These are phyloP conservation scores for Lentinula edodes DNA, from an alignment of 768 basidiomycete genomes.

Conservation along the genomic window DNA sequence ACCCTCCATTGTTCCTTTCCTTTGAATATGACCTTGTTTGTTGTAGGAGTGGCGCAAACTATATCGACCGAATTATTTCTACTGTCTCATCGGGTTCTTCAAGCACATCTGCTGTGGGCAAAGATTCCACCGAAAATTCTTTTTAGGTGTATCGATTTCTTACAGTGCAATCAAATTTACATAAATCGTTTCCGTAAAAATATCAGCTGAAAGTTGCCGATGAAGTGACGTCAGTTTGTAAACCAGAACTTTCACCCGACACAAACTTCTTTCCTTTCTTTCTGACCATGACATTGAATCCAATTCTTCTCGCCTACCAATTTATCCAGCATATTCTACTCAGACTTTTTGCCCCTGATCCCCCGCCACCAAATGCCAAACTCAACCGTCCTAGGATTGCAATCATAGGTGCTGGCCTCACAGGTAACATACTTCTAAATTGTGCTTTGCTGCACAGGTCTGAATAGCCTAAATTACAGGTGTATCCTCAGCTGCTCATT, in stretches of 20 bases:
- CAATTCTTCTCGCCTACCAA: not conserved
- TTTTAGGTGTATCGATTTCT: constrained; percentile 42
- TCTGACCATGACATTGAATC: not conserved
- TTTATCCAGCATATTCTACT: not conserved
- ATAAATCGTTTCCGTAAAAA: not conserved
- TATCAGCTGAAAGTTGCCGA: not conserved
- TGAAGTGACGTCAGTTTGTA: not conserved
- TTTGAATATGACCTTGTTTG: not conserved
- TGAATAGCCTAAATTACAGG: not conserved
- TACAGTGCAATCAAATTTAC: not conserved
- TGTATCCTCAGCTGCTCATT: constrained; percentile 6
- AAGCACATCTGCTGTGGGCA: constrained; percentile 76
- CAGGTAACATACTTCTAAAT: not conserved
- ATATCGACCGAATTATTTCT: constrained; percentile 80
- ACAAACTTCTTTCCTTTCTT: not conserved
- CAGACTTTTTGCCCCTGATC: not conserved
- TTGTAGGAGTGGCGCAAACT: constrained; percentile 82
- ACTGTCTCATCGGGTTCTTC: constrained; percentile 86
- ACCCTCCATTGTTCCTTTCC: not conserved
- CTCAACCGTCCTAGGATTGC: constrained; percentile 1
- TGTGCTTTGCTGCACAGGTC: not conserved
- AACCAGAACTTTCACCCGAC: not conserved
- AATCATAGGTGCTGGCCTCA: constrained; percentile 1
- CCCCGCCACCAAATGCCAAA: not conserved
- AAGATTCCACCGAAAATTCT: constrained; percentile 84